These are phyloP conservation scores for Lasiosphaeria hispida DNA, from an alignment of 495 filamentous ascomycete genomes.

Conservation along the genomic window DNA sequence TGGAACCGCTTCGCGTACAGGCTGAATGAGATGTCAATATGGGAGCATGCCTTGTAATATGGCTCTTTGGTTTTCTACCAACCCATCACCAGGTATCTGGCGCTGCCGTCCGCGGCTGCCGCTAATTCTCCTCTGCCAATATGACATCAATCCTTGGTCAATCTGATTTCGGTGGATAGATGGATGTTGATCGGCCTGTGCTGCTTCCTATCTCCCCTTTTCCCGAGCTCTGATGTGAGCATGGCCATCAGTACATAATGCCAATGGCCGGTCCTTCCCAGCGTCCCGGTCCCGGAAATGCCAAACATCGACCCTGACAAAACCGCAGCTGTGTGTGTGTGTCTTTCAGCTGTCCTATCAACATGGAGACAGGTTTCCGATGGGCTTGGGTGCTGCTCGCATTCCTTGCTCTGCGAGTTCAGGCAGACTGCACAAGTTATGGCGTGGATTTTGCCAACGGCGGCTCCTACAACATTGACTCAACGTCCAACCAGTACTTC, in stretches of 20 bases:
- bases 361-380: slow-evolving; percentile 22
- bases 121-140: slow-evolving; percentile 2
- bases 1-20: slow-evolving; percentile 22
- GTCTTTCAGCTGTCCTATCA: not conserved
- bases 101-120: slow-evolving; percentile 3
- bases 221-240: slow-evolving; percentile 3
- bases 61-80: slow-evolving; percentile 18
- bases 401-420: slow-evolving; percentile 26
- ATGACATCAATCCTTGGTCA: slow-evolving; percentile 2
- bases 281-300: not conserved
- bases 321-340: not conserved
- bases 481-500: slow-evolving; percentile 40
- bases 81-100: slow-evolving; percentile 29
- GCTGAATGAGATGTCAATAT: slow-evolving; percentile 33
- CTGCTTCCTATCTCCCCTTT: slow-evolving; percentile 6
- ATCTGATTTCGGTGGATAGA: slow-evolving; percentile 1
- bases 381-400: slow-evolving; percentile 23
- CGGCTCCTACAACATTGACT: slow-evolving; percentile 42
- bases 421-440: slow-evolving; percentile 39
- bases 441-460: slow-evolving; percentile 45
- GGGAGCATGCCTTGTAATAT: slow-evolving; percentile 21
- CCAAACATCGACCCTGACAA: slow-evolving; percentile 2
- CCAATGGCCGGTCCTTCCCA: not conserved
- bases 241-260: slow-evolving; percentile 7
- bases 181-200: slow-evolving; percentile 6